A percentile compares a stretch with the other conserved stretches of the same genome.
phyloP scores from a whole-genome alignment of 495 filamentous ascomycete genomes.

The Hypoxylon perforatum region DNA sequence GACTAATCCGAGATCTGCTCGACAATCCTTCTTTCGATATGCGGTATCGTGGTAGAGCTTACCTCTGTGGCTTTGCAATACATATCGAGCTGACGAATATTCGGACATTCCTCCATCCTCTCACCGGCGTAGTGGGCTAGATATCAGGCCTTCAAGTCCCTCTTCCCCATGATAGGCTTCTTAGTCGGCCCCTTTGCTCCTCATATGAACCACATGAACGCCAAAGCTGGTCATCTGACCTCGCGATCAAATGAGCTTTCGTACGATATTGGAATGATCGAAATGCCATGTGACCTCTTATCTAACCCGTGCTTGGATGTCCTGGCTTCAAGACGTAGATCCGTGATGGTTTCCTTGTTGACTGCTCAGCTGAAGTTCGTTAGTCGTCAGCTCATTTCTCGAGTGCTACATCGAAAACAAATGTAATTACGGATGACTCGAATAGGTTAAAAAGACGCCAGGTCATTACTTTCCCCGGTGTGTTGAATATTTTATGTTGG shows the following conservation, averaged over 20 bases:
- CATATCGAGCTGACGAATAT: slow-evolving; percentile 3
- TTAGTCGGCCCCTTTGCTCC: slow-evolving; percentile 21
- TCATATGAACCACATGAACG: slow-evolving; percentile 19
- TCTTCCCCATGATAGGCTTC: slow-evolving; percentile 15
- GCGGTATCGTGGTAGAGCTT: slow-evolving; percentile 4
- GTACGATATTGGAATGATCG: slow-evolving; percentile 14
- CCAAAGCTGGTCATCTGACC: slow-evolving; percentile 25
- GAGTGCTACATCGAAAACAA: not conserved
- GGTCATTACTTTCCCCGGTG: not conserved
- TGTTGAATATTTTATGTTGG: not conserved
- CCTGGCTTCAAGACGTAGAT: not conserved
- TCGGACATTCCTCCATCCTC: slow-evolving; percentile 1
- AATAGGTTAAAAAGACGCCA: not conserved
- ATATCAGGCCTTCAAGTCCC: not conserved
- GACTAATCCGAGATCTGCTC: slow-evolving; percentile 20
- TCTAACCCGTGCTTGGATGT: slow-evolving; percentile 1
- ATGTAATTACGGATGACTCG: not conserved
- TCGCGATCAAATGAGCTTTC: slow-evolving; percentile 3
- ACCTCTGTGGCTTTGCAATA: slow-evolving; percentile 5
- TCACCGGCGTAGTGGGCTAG: slow-evolving; percentile 11
- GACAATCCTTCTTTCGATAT: slow-evolving; percentile 4
- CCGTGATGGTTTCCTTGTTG: slow-evolving; percentile 9
- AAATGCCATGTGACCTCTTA: slow-evolving; percentile 18
- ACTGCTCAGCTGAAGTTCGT: slow-evolving; percentile 24
- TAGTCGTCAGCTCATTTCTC: slow-evolving; percentile 17